Base-by-base conservation (phyloP, 768 basidiomycete species). In the Leccinellum albellum region DNA sequence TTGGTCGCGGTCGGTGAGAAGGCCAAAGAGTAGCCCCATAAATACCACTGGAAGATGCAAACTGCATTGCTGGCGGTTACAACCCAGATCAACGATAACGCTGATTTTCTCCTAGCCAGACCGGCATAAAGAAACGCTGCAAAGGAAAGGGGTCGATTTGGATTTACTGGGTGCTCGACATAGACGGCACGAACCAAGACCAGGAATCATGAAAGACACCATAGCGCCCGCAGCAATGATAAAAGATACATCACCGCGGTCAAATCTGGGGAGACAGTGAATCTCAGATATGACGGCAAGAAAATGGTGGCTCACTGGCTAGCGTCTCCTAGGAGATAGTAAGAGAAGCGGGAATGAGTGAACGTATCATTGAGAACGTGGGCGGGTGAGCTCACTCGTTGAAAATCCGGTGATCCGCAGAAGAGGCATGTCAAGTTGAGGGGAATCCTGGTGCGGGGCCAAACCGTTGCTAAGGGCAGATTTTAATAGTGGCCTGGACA, bases 11-110 rank as follows among this genome's bases (percentile, higher is more conserved):
- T 79, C 2, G 85, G 78, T 3, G 90, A 91, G 74, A 95, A 95
- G 1, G 91, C 88, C 32, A 95, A 78, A 1, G 82, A 88, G 74
- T 94, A 95, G 71, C 87, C 87, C 85, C 86, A 87, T 72, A 86
- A 78, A 70, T 81, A 92, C 89, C 89, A 91, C 65, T 89, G 87
- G 69, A 90, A 85, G 56, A 90, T 85, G 60, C 83, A 83, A 60
- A 91, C 77, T 8, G 87, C 88, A 63, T 90, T 90, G 64, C 83
- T 80, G 4, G 86, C 87, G 35, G 82, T 77, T 57, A 88, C 86
- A 12, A 79, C 85, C 87, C 87, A 90, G 51, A 90, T 84, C n/a
- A 91, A 70, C 26, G 87, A 83, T 21, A 91, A 65, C 23, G 78
- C 87, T 72, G 78, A 79, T 73, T 90, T 90, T 65, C 88, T 77